phyloP scores from a whole-genome alignment of 164 flowering plant species.

The Stephania cephalantha region DNA sequence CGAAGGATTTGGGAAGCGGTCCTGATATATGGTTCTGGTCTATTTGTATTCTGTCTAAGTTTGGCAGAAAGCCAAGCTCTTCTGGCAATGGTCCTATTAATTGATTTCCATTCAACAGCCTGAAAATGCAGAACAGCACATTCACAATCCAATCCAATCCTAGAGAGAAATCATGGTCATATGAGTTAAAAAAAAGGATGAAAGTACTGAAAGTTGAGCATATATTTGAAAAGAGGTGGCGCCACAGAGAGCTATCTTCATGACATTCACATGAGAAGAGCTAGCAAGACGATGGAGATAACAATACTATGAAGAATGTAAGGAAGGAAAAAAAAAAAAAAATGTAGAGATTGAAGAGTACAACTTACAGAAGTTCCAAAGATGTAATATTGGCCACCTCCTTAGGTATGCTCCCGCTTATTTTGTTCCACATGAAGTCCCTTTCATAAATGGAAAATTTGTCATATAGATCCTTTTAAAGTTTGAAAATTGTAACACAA shows the following conservation, averaged over 20 bases:
- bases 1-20: constrained; percentile 68
- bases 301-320: not conserved
- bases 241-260: not conserved
- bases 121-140: constrained; percentile 27
- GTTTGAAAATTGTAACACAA: too few species aligned
- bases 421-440: constrained; percentile 89
- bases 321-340: not conserved
- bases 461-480: too few species aligned
- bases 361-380: constrained; percentile 74
- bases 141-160: too few species aligned
- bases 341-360: not conserved
- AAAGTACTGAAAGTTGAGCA: not conserved
- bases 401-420: constrained; percentile 78
- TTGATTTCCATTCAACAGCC: constrained; percentile 81
- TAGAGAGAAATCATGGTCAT: not conserved
- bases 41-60: constrained; percentile 54
- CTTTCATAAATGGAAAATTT: constrained; percentile 20
- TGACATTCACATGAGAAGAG: not conserved
- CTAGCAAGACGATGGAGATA: not conserved
- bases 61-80: constrained; percentile 69
- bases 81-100: constrained; percentile 66
- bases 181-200: not conserved
- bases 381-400: constrained; percentile 76
- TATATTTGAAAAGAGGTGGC: not conserved
- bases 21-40: constrained; percentile 73